Base-by-base conservation (phyloP, 1,284 basidiomycete genomes). In the Marasmius fiardii region DNA sequence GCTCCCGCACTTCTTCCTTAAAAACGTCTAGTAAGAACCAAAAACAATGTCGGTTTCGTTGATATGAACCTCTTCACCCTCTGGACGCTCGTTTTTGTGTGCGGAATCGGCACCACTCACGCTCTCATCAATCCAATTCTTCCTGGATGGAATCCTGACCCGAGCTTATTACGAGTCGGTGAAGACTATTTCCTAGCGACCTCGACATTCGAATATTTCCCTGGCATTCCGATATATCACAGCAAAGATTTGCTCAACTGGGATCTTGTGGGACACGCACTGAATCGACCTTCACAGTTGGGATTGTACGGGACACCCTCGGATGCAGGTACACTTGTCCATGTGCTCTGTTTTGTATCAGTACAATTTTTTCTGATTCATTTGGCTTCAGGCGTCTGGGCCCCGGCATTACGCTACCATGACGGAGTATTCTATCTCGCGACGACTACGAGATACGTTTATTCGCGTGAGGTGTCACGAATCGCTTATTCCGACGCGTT, bases 101-200 rank as follows among this genome's bases (percentile, higher is more conserved):
- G 10, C 28, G 5, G 28, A 31, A 31, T 31, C 28, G 10, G 28
- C 28, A 31, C 28, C 28, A 31, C 28, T 4, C 28, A 31, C 28
- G 61, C 62, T 12, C 59, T 69, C 16, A 54, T 66, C 34, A 73
- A 74, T 43, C 73, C 72, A 5, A 72, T 75, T 23, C 60, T 74
- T 6, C 69, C 70, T 11, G 71, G 73, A 31, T 74, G 69, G 71
- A 75, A 74, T 52, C 71, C 72, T 10, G 73, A 74, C 60, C 73
- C 73, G 2, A 67, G 64, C 24, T 68, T 74, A 31, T 35, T 74
- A 20, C 69, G 71, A 50, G 71, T 74, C 43, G 71, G 68, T 11
- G 51, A 64, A 1, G 70, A 73, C 60, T 75, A 73, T 54, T 74
- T 74, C 58, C 66, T 74, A 51, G 64, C 66, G 1, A 74, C 72